Base-by-base conservation (phyloP, 176 grass and related monocot genomes). In the Puccinellia tenuiflora region DNA sequence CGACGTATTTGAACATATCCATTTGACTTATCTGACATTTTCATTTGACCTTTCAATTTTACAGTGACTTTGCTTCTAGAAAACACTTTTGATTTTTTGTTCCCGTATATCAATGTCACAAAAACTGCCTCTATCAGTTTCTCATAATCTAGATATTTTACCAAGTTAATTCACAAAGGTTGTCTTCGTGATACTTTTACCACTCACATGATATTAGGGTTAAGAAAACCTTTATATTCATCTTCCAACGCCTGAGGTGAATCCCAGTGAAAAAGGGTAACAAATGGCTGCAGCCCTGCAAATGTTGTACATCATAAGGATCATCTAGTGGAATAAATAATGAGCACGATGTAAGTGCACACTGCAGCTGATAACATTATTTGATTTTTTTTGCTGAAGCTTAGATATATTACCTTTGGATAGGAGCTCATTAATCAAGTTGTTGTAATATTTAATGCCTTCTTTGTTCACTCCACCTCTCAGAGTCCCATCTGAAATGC, bases 251-350 rank as follows among this genome's bases (percentile, higher is more conserved):
- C 85, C 62, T 90, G 93, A 10, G 90, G 90, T 4, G 76, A 84
- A 60, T 95, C 93, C 88, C 90, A 95, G 25, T 95, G 90, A 62
- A 88, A 90, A 40, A 95, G 63, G 7, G 93, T 95, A 33, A 85
- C 88, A 76, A 90, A 92, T 65, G 93, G 93, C 35, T 86, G 74
- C 55, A 92, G 18, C 5, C 90, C 93, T 95, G 52, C 38, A 77
- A 8, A 50, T n/a, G n/a, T n/a, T n/a, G n/a, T n/a, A n/a, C n/a
- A n/a, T n/a, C n/a, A n/a, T n/a, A n/a, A n/a, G n/a, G n/a, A 55
- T 52, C 28, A 55, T 38, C 31, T 14, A 15, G 31, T 9, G 6
- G 12, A 17, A 77, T 47, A 68, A 48, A 21, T 2, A n/a, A 76
- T 7, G 2, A 52, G 22, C 4, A 12, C 56, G 12, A 56, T 76